Conservation (phyloP, 2,329 filamentous ascomycete genomes). For the Neofusicoccum ribis region DNA sequence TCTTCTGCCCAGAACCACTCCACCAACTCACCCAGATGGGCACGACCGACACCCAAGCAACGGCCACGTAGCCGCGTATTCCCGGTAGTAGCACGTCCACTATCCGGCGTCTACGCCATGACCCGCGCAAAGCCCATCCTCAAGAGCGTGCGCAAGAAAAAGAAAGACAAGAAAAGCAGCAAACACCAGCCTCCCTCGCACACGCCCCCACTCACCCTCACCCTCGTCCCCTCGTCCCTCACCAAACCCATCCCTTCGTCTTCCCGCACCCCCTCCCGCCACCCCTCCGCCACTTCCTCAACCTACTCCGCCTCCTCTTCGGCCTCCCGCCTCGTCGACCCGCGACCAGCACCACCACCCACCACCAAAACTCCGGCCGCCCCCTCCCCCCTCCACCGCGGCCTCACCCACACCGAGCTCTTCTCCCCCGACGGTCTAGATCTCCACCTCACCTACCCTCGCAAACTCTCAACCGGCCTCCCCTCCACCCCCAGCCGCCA, state of each 20-base stretch:
- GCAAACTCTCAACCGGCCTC: not conserved
- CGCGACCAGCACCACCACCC: slow-evolving; percentile 3
- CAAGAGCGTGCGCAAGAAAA: not conserved
- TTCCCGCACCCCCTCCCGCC: not conserved
- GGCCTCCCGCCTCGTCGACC: not conserved
- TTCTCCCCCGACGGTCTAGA: not conserved
- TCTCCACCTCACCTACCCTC: not conserved
- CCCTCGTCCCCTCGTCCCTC: not conserved
- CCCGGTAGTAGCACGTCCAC: not conserved
- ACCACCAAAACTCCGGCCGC: not conserved
- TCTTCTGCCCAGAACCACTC: too few species aligned
- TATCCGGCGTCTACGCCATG: slow-evolving; percentile 5
- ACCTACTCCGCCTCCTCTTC: not conserved
- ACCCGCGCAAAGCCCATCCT: not conserved
- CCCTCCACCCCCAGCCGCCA: not conserved
- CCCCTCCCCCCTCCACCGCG: not conserved
- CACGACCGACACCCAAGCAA: not conserved
- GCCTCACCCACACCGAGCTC: slow-evolving; percentile 9
- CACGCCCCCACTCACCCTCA: not conserved
- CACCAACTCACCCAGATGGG: not conserved
- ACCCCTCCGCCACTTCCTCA: not conserved
- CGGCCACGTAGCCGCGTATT: not conserved
- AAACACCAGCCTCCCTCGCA: not conserved
- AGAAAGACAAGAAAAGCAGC: not conserved
- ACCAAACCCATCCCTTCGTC: not conserved